These are phyloP conservation scores for Atkinsonella texensis DNA, from an alignment of 2,329 filamentous ascomycete genomes.

Conservation along the genomic window DNA sequence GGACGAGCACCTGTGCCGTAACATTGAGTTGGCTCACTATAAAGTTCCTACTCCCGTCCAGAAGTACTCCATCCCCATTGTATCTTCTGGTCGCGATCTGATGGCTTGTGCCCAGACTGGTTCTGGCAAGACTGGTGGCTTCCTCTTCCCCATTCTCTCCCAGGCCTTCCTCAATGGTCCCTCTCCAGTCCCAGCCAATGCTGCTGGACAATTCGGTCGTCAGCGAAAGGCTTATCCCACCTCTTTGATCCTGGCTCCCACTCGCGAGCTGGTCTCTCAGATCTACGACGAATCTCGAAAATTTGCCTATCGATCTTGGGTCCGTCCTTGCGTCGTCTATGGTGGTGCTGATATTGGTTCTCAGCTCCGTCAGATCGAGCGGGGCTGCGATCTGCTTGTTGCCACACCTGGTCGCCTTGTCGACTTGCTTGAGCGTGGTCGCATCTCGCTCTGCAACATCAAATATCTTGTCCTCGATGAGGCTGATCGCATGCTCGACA, in stretches of 20 bases:
- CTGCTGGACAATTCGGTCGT: constrained; percentile 66
- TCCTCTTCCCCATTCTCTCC: constrained; percentile 97
- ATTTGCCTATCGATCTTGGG: constrained; percentile 98
- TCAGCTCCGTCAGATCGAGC: constrained; percentile 96
- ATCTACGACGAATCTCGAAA: constrained; percentile 97
- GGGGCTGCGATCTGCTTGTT: constrained; percentile 89
- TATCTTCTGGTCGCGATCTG: constrained; percentile 93
- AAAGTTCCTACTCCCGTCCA: constrained; percentile 94
- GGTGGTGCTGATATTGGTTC: constrained; percentile 98
- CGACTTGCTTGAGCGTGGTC: constrained; percentile 95
- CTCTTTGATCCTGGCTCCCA: constrained; percentile 88
- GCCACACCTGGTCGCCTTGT: constrained; percentile 95
- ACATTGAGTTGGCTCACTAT: constrained; percentile 92
- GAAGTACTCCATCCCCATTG: constrained; percentile 98
- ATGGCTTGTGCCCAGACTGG: constrained; percentile 99
- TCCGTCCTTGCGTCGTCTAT: constrained; percentile 95
- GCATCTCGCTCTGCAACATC: constrained; percentile 96
- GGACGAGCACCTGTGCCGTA: constrained; percentile 82
- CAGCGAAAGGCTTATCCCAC: constrained; percentile 98
- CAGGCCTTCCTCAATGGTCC: constrained; percentile 90
- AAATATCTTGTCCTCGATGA: constrained; percentile 98
- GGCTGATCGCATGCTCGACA: constrained; percentile 99
- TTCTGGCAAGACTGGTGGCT: constrained; percentile 99
- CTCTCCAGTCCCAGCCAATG: constrained; percentile 50
- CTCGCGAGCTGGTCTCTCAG: constrained; percentile 95